Conservation (phyloP, 176 grass and related monocot species). For the Pharus latifolius region DNA sequence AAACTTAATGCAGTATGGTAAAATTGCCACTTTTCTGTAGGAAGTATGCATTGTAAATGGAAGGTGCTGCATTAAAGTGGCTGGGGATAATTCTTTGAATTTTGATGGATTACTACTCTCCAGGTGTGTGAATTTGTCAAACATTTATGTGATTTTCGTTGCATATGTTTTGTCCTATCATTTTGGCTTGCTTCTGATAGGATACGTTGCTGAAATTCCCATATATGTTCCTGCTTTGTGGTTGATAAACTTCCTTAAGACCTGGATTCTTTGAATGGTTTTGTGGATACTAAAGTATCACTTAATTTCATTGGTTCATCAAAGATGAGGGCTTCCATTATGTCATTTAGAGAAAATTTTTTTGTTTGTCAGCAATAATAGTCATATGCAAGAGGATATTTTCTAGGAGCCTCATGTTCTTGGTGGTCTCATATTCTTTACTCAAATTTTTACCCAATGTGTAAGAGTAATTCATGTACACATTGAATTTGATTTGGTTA, state of each 20-base stretch:
- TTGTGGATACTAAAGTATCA: background rate
- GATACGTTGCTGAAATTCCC: background rate
- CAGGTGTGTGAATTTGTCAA: conserved; percentile 28
- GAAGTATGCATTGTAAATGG: conserved; percentile 71
- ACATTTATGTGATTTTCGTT: background rate
- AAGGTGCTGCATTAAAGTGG: conserved; percentile 54
- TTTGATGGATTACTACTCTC: conserved; percentile 60
- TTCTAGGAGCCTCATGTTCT: background rate
- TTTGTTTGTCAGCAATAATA: background rate
- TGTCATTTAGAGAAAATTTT: background rate
- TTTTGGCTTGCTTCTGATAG: background rate
- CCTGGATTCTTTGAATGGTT: background rate
- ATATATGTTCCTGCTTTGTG: conserved; percentile 17
- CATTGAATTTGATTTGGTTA: background rate
- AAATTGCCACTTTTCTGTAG: conserved; percentile 35
- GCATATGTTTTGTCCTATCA: background rate
- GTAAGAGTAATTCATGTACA: background rate
- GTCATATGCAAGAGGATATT: background rate
- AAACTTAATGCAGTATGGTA: conserved; percentile 6
- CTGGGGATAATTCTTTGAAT: conserved; percentile 9
- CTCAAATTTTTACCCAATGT: background rate
- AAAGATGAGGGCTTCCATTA: background rate
- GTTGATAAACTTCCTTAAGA: conserved; percentile 2
- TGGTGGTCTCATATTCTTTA: background rate
- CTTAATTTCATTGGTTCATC: background rate